Evolutionary conservation across 768 basidiomycete species (phyloP).

Genomic region (Candolleomyces aberdarensis): DNA sequence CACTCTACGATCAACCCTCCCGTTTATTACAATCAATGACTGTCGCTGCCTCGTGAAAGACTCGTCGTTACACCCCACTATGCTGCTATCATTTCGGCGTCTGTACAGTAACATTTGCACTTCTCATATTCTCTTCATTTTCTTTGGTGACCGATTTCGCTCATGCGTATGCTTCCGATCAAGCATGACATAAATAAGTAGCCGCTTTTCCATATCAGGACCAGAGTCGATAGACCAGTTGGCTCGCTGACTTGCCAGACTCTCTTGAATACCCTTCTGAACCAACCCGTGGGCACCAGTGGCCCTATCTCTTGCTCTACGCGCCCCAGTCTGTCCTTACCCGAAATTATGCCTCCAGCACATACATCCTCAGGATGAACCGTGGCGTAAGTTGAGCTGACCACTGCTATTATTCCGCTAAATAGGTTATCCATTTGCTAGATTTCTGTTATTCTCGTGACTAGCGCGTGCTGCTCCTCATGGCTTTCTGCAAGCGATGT

Average conservation of each 20-base stretch:
- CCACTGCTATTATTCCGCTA: background rate
- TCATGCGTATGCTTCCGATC: background rate
- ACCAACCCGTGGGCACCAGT: background rate
- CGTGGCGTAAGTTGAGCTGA: background rate
- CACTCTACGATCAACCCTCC: too few relatives aligned
- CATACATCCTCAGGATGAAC: background rate
- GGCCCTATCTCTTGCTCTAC: too few relatives aligned
- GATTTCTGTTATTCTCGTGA: constrained; percentile 76
- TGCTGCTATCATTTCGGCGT: background rate
- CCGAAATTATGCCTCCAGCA: background rate
- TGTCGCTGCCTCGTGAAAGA: too few relatives aligned
- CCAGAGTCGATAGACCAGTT: background rate
- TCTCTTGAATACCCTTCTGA: background rate
- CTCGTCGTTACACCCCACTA: background rate
- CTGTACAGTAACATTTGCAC: background rate
- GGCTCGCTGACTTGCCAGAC: background rate
- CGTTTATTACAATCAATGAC: too few relatives aligned
- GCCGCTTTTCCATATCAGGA: background rate
- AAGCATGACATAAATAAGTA: background rate
- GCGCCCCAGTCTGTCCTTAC: background rate
- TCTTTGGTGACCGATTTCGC: background rate
- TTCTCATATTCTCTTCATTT: background rate
- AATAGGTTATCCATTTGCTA: constrained; percentile 17
- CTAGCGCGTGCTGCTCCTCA: constrained; percentile 45
- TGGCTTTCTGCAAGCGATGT: background rate